Base-by-base conservation (phyloP, 73 alveolate species). In the Uronychia binucleata region DNA sequence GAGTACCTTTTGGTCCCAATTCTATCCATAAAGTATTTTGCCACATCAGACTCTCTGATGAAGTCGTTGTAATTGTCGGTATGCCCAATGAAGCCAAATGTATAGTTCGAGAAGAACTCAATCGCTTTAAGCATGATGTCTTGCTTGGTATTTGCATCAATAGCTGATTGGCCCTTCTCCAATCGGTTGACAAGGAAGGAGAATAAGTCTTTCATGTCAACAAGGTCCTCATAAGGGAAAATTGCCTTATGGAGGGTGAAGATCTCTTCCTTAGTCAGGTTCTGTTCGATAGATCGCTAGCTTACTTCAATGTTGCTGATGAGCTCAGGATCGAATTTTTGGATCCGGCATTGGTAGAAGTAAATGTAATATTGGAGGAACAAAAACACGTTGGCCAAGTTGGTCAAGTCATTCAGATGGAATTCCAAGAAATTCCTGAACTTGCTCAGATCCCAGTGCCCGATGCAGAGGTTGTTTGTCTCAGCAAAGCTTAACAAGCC, bases 141-240 rank as follows among this genome's bases (percentile, higher is more conserved):
- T 26, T 60, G 28, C 30, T 83, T 83, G 27, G 84, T 83, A 1
- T 13, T 8, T 1, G 90, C 84, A 31, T 83, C 90, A 26, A 83
- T 30, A n/a, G 84, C 78, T 26, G 67, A 46, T 46, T 75, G 57
- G 32, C 78, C 33, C 30, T 14, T 13, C 1, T 84, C 90, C 1
- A 83, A 58, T 33, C 57, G 8, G 19, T 83, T 77, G 0, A 75
- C 90, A 27, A 83, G 32, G 30, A 26, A 30, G 30, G 59, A 1
- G 58, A 83, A 83, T 31, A 83, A 57, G 1, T 59, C 26, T 1
- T 75, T 67, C 90, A 83, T 83, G 33, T 83, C 90, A 58, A 83
- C 90, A 28, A 83, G 79, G 58, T 74, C 74, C 26, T 28, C 28
- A 28, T n/a, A 77, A 26, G n/a, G 14, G 74, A 83, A 83, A 31